Base-by-base conservation (phyloP, 805 yeast genomes). In the Kazachstania taianensis region DNA sequence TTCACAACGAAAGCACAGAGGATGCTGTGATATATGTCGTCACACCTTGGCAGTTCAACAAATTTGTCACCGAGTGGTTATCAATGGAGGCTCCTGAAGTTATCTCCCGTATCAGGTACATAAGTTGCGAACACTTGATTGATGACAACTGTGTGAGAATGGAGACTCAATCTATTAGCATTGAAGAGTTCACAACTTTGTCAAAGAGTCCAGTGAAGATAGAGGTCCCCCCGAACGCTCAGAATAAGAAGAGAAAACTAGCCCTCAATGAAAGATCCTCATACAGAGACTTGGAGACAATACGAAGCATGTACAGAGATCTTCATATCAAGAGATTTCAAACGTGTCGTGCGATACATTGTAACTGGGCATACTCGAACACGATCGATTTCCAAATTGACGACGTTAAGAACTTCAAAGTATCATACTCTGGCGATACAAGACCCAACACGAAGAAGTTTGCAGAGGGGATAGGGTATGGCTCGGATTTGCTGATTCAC, bases 371-470 rank as follows among this genome's bases (percentile, higher is more conserved):
- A 0, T 89, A 86, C 55, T 74, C 81, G 13, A 70, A 77, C 28
- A 55, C 73, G 0, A 65, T 87, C 8, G 53, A 67, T 2, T 70
- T 80, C 37, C 57, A 56, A 7, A 48, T 64, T 22, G 48, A 46
- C 7, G 43, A 41, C 3, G 37, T 44, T 6, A 40, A 44, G 7
- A 59, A 56, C 13, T 85, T 85, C 63, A 80, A 73, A 46, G 65
- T 87, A 1, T 79, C 96, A 1, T 92, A 83, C 54, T 85, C 96
- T 2, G 98, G 98, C 9, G 99, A 92, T 53, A 84, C 97, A 0
- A 72, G 96, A 48, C 98, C 98, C 1, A 78, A 75, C 43, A 50
- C 61, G 3, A 60, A 55, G 33, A 54, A 50, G 29, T 86, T 86
- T 57, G 73, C 80, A 0, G 49, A 62, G 2, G 66, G 61, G 2